These are phyloP conservation scores for Blumeriella jaapii DNA, from an alignment of 2,329 filamentous ascomycete genomes.

Conservation along the genomic window DNA sequence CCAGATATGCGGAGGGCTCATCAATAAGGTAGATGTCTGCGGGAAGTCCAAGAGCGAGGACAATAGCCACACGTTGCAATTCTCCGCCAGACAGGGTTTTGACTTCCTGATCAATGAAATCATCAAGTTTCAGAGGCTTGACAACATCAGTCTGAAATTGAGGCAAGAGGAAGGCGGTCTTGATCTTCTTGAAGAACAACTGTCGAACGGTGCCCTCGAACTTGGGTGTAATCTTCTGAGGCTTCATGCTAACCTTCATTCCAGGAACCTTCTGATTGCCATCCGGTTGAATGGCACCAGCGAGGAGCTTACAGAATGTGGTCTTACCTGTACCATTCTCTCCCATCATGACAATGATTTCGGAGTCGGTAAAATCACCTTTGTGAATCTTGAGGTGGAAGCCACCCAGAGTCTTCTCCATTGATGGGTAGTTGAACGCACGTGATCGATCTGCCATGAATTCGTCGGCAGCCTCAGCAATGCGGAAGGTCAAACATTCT, in stretches of 20 bases:
- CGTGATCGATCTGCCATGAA: slow-evolving; percentile 75
- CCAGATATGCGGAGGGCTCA: slow-evolving; percentile 92
- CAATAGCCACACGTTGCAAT: slow-evolving; percentile 97
- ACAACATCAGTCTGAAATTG: slow-evolving; percentile 99
- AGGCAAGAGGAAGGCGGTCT: slow-evolving; percentile 86
- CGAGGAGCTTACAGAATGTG: slow-evolving; percentile 93
- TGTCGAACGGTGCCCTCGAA: slow-evolving; percentile 95
- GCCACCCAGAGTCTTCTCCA: slow-evolving; percentile 85
- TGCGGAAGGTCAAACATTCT: slow-evolving; percentile 90
- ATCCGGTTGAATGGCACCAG: slow-evolving; percentile 87
- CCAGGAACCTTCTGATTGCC: slow-evolving; percentile 65
- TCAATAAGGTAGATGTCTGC: slow-evolving; percentile 98
- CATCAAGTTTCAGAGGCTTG: slow-evolving; percentile 97
- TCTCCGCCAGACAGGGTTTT: slow-evolving; percentile 99
- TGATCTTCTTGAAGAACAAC: slow-evolving; percentile 99
- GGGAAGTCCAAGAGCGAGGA: slow-evolving; percentile 87
- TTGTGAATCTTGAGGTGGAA: slow-evolving; percentile 76
- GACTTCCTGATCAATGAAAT: slow-evolving; percentile 99
- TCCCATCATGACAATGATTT: slow-evolving; percentile 99
- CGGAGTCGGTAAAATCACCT: slow-evolving; percentile 90
- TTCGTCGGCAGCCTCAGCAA: slow-evolving; percentile 81
- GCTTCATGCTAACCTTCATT: slow-evolving; percentile 99
- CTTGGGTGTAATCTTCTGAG: slow-evolving; percentile 97
- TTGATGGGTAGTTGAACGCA: slow-evolving; percentile 75
- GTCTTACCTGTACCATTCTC: slow-evolving; percentile 99